Conservation (phyloP, 2,329 filamentous ascomycete genomes). For the Aspergillus fijiensis region DNA sequence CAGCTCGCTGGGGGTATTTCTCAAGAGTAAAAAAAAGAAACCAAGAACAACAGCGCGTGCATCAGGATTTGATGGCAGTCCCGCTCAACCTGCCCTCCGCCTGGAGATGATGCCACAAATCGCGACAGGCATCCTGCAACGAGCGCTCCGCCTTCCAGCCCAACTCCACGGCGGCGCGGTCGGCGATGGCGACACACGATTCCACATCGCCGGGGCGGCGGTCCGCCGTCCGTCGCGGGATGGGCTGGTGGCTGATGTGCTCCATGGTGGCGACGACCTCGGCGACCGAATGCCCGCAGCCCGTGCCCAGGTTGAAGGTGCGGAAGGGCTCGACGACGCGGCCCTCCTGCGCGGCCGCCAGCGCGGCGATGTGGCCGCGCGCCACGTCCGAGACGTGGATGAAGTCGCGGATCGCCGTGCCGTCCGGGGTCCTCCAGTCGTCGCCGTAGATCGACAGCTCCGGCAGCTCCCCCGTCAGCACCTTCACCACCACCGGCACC, state of each 20-base stretch:
- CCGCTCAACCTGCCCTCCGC: no score
- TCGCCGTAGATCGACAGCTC: slow-evolving; percentile 60
- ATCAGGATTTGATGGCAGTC: no score
- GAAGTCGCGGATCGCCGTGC: slow-evolving; percentile 65
- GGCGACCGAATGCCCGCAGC: slow-evolving; percentile 34
- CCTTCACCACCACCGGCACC: slow-evolving; percentile 61
- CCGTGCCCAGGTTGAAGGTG: slow-evolving; percentile 40
- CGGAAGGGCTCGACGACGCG: slow-evolving; percentile 37
- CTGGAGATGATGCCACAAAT: slow-evolving; percentile 10
- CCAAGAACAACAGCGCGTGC: no score
- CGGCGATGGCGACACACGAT: slow-evolving; percentile 34
- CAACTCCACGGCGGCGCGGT: slow-evolving; percentile 53
- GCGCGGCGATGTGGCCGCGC: slow-evolving; percentile 60
- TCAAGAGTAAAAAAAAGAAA: no score
- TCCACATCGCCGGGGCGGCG: slow-evolving; percentile 38
- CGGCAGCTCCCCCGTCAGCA: slow-evolving; percentile 54
- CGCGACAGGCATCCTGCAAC: slow-evolving; percentile 33
- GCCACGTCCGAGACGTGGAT: slow-evolving; percentile 66
- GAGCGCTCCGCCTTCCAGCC: slow-evolving; percentile 37
- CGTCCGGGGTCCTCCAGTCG: slow-evolving; percentile 64
- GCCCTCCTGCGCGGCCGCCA: slow-evolving; percentile 38
- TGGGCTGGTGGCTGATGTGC: slow-evolving; percentile 22
- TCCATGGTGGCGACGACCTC: slow-evolving; percentile 39
- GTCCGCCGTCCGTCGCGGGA: slow-evolving; percentile 28
- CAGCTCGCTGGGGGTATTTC: no score